Base-by-base conservation (phyloP, 257 asterid genomes). In the Catharanthus roseus region DNA sequence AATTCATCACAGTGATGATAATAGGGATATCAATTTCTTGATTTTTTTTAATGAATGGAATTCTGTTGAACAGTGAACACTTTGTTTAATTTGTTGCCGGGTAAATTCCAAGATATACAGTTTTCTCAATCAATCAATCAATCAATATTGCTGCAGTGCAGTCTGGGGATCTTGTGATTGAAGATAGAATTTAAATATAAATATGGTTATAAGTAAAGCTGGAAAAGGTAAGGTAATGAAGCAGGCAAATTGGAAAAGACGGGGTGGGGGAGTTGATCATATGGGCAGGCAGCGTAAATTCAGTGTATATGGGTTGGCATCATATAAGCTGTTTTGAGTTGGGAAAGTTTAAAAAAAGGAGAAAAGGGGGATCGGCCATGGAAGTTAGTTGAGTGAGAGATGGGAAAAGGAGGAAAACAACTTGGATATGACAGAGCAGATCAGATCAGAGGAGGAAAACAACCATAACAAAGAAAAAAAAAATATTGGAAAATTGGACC, bases 11-110 rank as follows among this genome's bases (percentile, higher is more conserved):
- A 67, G 63, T 24, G 51, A 11, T 5, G 42, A 8, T 38, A 8
- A 38, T 38, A 38, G 42, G 3, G 42, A 38, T 29, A 64, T 70
- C 62, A 70, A 64, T 70, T 56, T 53, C 47, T 76, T 70, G 10
- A 76, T 64, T 76, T 55, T 68, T 42, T 34, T 49, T 18, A 6
- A 29, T 49, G 0, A 71, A 29, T 58, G 23, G 23, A 68, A 68
- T 68, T 68, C 26, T 9, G 72, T 68, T 6, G 29, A 62, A 34
- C 34, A 34, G 16, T 61, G 47, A 34, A 62, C n/a, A 44, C 23
- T 38, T n/a, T n/a, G n/a, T n/a, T n/a, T n/a, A 18, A 64, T 38
- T 42, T 38, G 26, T 41, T 41, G 54, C 42, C 23, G 67, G 5
- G 28, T 61, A 34, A 19, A 34, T 34, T 38, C 11, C 42, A 60